Percentiles rank a stretch among this genome's conserved stretches.
phyloP scores from a whole-genome alignment of 1,284 basidiomycete genomes.

The Hymenochaete sp. region DNA sequence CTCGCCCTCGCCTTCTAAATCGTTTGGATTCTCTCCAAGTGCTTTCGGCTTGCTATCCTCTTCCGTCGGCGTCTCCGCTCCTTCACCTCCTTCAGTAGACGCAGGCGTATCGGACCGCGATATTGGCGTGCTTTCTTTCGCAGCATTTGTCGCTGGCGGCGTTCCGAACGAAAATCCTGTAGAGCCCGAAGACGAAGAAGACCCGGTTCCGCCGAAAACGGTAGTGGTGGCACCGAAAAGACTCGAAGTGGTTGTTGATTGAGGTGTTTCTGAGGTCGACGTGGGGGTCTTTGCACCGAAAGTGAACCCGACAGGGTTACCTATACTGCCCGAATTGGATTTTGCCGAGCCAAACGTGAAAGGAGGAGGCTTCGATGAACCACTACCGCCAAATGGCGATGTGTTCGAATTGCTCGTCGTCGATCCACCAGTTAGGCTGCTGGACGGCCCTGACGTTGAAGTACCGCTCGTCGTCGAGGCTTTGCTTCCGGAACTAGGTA shows the following conservation, averaged over 20 bases:
- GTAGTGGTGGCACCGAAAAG: not conserved
- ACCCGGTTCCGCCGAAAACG: not conserved
- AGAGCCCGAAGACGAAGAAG: constrained; percentile 1
- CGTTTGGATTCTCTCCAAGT: constrained; percentile 37
- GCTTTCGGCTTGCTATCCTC: constrained; percentile 22
- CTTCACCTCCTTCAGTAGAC: constrained; percentile 23
- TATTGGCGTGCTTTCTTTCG: not conserved
- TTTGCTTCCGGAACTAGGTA: too few relatives aligned
- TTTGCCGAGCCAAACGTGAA: constrained; percentile 9
- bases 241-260: constrained; percentile 13
- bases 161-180: constrained; percentile 4
- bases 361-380: too few relatives aligned
- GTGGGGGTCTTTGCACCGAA: constrained; percentile 39
- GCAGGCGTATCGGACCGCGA: constrained; percentile 16
- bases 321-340: constrained; percentile 32
- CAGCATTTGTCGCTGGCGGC: not conserved
- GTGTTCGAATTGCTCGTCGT: too few relatives aligned
- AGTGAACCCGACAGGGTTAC: constrained; percentile 17
- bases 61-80: constrained; percentile 15
- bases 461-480: too few relatives aligned
- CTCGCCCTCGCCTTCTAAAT: constrained; percentile 71
- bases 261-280: constrained; percentile 22
- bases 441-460: not conserved
- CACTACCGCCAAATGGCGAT: too few relatives aligned
- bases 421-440: constrained; percentile 9